Evolutionary conservation across 2,329 filamentous ascomycete genomes (phyloP), one percentile per base, ranked within the genome.

Genomic region (Alternaria sp.): DNA sequence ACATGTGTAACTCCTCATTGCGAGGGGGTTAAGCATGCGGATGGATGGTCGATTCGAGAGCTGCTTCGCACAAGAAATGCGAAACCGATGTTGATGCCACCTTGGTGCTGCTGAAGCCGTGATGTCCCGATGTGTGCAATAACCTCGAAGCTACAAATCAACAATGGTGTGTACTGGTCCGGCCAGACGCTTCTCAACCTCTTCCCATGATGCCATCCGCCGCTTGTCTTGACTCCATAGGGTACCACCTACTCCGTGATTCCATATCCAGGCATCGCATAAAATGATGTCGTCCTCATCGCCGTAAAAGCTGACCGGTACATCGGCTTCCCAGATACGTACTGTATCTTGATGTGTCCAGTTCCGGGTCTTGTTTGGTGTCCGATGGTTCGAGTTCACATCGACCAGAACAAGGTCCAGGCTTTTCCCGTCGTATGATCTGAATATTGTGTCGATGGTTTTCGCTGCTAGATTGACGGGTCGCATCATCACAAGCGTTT

Each of bases 301-400:
- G 6, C 73, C 72, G 45, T 76, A 75, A 51, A 73, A 77, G 44
- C 67, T 71, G 9, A 59, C 72, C 7, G 75, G 71, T 4, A 77
- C 72, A 56, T 77, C 73, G 6, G 65, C 61, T 53, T 77, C 74
- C 71, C 70, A 76, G 6, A 76, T 61, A 4, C 40, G 68, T 3
- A 76, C 72, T 8, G 12, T 49, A 32, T 77, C 74, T 66, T 59
- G 1, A 63, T 59, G 1, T 57, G 36, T 62, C 73, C 73, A 77
- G 7, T 67, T 60, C 44, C 73, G 53, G 0, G 68, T 72, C 4
- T 52, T 45, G 19, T 50, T 19, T 4, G 74, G 74, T 7, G 72
- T 73, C 2, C 62, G 43, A 40, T 77, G 73, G 52, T 73, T 70
- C 0, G 66, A 66, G 15, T 72, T 71, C 8, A 76, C 66, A 40